phyloP scores from a whole-genome alignment of 176 grass and related monocot species.

The barley (Hordeum vulgare) region MorexV3_pseudomolecules_assembly NC_058518.1:476349301-476349800 shows the following conservation, averaged over 20 bases:
- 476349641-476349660: constrained; percentile 97
- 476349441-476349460: constrained; percentile 81
- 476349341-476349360: background rate
- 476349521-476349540: background rate
- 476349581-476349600: constrained; percentile 82
- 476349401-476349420: constrained; percentile 54
- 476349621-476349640: constrained; percentile 85
- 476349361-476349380: background rate
- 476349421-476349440: constrained; percentile 88
- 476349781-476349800: constrained; percentile 82
- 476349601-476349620: constrained; percentile 96
- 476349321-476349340: constrained; percentile 36
- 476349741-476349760: constrained; percentile 84
- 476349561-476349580: constrained; percentile 47
- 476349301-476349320: constrained; percentile 94
- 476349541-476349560: constrained; percentile 19
- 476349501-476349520: constrained; percentile 45
- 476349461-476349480: constrained; percentile 97
- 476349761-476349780: constrained; percentile 66
- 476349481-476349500: constrained; percentile 98
- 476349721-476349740: constrained; percentile 34
- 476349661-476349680: too few species aligned
- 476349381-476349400: constrained; percentile 19
- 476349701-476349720: constrained; percentile 20
- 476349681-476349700: too few species aligned